Base-by-base conservation (phyloP, 768 basidiomycete genomes). In the Coprinopsis strossmayeri region DNA sequence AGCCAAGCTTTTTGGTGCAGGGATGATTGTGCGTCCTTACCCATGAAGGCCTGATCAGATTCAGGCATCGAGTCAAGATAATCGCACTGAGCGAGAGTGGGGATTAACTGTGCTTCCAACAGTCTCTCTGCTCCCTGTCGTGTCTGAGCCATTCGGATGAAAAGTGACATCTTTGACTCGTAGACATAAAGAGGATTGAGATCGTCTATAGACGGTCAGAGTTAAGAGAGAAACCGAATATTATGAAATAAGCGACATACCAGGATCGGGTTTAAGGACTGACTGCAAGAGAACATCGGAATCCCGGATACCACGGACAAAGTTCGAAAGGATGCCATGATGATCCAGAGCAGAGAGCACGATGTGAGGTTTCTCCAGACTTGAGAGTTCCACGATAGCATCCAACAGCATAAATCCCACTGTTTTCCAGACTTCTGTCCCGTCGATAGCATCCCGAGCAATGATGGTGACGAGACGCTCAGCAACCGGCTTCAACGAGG, bases 351-450 rank as follows among this genome's bases (percentile, higher is more conserved):
- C 66, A 9, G 71, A 61, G 38, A 89, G 63, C 18, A 89, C 70
- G 10, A 70, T 58, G 46, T 86, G 75, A 41, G 84, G 83, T 64
- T 81, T 85, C 54, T 91, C 86, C 41, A 69, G 64, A 23, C 77
- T 77, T 32, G 82, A 87, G 0, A 94, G 68, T 37, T 86, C 78
- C 15, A 87, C 76, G 5, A 94, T 72, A 0, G 87, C 82, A 57
- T 94, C 91, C 35, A 97, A 71, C 2, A 92, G 71, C 73, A 93
- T 87, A 61, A 93, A 97, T 7, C 94, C 90, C 13, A 97, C 81
- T 2, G 93, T 94, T 67, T 91, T 91, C 95, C 95, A 98, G 1
- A 97, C 90, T 64, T 97, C 93, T 15, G 89, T 83, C 5, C 93
- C 94, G 54, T 96, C 93, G 46, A 91, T 87, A 1, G 92, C 93